Evolutionary conservation across 257 asterid species (phyloP).

Genomic region (Capsicum pubescens): DNA sequence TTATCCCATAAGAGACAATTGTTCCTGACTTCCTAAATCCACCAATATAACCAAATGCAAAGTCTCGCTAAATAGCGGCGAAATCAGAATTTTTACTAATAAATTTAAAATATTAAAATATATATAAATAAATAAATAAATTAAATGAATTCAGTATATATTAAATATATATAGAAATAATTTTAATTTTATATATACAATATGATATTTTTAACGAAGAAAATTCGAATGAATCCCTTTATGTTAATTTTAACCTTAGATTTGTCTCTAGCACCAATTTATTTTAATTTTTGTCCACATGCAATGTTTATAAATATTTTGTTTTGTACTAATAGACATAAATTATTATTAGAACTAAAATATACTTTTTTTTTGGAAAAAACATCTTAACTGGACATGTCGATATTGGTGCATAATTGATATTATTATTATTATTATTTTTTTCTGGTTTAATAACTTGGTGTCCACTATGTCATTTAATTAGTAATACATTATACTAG

Average conservation of each 20-base stretch:
- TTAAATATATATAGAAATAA: background rate
- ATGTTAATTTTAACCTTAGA: too few relatives aligned
- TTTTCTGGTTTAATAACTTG: background rate
- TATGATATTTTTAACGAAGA: background rate
- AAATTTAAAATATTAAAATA: too few relatives aligned
- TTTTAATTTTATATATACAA: too few relatives aligned
- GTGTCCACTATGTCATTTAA: slow-evolving; percentile 24
- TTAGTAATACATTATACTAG: background rate
- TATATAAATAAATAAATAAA: background rate
- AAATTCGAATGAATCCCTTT: background rate
- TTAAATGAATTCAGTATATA: background rate
- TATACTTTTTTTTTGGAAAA: background rate
- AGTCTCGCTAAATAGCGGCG: accelerated
- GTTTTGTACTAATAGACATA: background rate
- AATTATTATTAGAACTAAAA: slow-evolving; percentile 10
- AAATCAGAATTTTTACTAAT: background rate
- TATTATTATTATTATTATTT: background rate
- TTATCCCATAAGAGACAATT: background rate
- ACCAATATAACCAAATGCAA: background rate
- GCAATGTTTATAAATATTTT: slow-evolving; percentile 17
- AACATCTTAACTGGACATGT: slow-evolving; percentile 25
- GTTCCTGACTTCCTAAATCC: background rate
- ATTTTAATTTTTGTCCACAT: slow-evolving; percentile 14
- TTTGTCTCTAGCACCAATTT: background rate
- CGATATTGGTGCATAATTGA: slow-evolving; percentile 17